phyloP scores from a whole-genome alignment of 768 basidiomycete genomes.

The Clitopilus hobsonii region DNA sequence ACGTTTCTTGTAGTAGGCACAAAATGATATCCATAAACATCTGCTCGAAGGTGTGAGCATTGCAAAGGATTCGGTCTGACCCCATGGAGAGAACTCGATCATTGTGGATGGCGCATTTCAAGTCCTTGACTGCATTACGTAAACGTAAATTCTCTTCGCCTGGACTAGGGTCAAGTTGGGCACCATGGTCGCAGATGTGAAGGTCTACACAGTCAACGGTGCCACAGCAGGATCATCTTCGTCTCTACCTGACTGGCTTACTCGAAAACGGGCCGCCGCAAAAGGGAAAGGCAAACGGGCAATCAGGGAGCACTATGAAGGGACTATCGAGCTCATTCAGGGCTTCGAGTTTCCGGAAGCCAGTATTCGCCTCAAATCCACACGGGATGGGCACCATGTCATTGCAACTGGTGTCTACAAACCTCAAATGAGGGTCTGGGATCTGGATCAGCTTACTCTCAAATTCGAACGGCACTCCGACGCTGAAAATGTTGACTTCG shows the following conservation, averaged over 20 bases:
- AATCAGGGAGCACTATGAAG: constrained; percentile 69
- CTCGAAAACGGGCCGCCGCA: constrained; percentile 55
- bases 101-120: neutral
- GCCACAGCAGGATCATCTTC: constrained; percentile 83
- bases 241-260: constrained; percentile 93
- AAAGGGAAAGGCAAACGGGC: constrained; percentile 66
- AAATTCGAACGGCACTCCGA: constrained; percentile 98
- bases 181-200: constrained; percentile 38
- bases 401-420: constrained; percentile 97
- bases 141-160: neutral
- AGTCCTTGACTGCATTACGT: neutral
- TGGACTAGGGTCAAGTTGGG: neutral
- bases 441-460: constrained; percentile 83
- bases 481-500: constrained; percentile 96
- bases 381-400: constrained; percentile 87
- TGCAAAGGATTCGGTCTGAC: too few species aligned
- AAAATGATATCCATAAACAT: neutral
- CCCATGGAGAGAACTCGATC: neutral
- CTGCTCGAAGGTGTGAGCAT: neutral
- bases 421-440: constrained; percentile 95
- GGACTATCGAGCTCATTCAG: constrained; percentile 87
- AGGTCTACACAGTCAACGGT: constrained; percentile 96
- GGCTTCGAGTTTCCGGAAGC: constrained; percentile 98
- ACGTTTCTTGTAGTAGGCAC: neutral
- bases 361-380: constrained; percentile 86